Base-by-base conservation (phyloP, 768 basidiomycete species). In the Agaricus blazei region DNA sequence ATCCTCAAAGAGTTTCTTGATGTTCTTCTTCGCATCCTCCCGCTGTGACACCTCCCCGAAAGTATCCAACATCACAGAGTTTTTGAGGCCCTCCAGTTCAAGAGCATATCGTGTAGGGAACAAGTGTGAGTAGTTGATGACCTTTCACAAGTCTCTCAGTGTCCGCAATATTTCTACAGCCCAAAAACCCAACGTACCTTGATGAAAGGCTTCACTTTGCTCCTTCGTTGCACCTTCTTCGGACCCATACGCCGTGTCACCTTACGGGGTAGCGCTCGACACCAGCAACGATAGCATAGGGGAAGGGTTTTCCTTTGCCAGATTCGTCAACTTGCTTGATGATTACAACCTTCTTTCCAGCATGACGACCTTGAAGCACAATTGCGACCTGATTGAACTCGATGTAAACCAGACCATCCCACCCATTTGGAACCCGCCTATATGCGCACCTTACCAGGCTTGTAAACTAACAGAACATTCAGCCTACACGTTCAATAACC, bases 141-240 rank as follows among this genome's bases (percentile, higher is more conserved):
- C 79, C 94, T 96, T 15, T 3, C n/a, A 26, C 19, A 3, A 41
- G 12, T 9, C 15, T 8, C 19, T 59, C 27, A 38, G 38, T 48
- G 47, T 19, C 19, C 19, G 19, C 19, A 37, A 27, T 42, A 51
- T 26, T 11, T 8, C 11, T 28, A 29, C 23, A 40, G 29, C 4
- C 36, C 12, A 12, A 29, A 24, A 12, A 19, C 28, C 40, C 19
- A 9, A 60, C 81, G 64, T 64, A 93, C 95, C 85, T 99, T 98
- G 83, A 99, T 93, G 76, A 99, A 99, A 63, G 97, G 97, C 84
- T 99, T 99, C 75, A 99, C 88, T 77, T 94, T 96, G 77, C 86
- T 93, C 77, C 97, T 82, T 76, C 80, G 82, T 63, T 88, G 83
- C 62, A 98, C 72, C 72, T 91, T 93, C 83, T 97, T 98, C 72